Evolutionary conservation across 2,329 filamentous ascomycete genomes (phyloP).

Genomic region (Chaetomiaceae sp.): DNA sequence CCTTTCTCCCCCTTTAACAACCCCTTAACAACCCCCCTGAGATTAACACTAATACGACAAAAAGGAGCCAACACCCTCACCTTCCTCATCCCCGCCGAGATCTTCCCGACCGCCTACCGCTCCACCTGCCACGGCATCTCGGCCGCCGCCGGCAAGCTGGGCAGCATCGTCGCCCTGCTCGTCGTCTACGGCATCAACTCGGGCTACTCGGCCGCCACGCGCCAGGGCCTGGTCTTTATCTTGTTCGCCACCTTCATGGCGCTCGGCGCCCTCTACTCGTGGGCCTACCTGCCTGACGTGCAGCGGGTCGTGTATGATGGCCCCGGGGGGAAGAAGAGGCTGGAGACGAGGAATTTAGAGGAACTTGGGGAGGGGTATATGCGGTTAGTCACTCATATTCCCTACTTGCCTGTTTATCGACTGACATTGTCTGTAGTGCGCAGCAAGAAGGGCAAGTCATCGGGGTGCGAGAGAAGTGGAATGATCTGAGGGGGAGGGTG

Average conservation of each 20-base stretch:
- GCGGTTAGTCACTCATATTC: slow-evolving; percentile 21
- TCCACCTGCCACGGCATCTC: slow-evolving; percentile 60
- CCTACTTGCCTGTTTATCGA: too few species aligned
- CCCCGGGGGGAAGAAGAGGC: slow-evolving; percentile 8
- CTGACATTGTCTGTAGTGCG: too few species aligned
- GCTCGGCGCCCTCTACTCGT: slow-evolving; percentile 46
- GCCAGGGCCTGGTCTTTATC: slow-evolving; percentile 48
- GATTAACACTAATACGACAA: not conserved
- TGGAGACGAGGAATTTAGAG: slow-evolving; percentile 47
- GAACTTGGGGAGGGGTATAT: slow-evolving; percentile 47
- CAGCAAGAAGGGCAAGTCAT: slow-evolving; percentile 41
- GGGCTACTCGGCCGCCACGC: slow-evolving; percentile 38
- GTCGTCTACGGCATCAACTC: slow-evolving; percentile 48
- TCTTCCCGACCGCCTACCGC: slow-evolving; percentile 60
- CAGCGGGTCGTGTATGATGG: slow-evolving; percentile 40
- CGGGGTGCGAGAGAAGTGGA: slow-evolving; percentile 41
- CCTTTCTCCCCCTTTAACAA: slow-evolving; percentile 18
- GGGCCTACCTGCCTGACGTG: slow-evolving; percentile 48
- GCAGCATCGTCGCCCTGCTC: slow-evolving; percentile 49
- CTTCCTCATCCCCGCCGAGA: slow-evolving; percentile 60
- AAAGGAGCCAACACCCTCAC: slow-evolving; percentile 56
- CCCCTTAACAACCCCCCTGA: not conserved
- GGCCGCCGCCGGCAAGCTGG: slow-evolving; percentile 56
- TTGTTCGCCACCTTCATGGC: slow-evolving; percentile 48
- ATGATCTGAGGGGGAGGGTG: slow-evolving; percentile 35